Evolutionary conservation across 805 yeast genomes (phyloP), one percentile per base, ranked within the genome.

Genomic region (Pichia sporocuriosa): DNA sequence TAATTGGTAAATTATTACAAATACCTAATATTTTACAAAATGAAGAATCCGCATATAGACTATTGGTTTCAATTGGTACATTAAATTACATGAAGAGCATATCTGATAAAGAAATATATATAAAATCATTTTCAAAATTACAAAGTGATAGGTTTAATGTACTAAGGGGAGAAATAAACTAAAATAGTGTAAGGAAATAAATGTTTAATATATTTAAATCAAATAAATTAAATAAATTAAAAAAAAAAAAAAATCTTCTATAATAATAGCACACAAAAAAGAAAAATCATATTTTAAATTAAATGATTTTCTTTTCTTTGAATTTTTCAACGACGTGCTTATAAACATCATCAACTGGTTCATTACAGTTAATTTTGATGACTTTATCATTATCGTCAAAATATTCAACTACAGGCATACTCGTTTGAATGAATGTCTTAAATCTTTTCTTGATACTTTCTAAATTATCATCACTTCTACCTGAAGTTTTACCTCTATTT

Each of bases 401-500:
- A 61, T 85, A 77, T 41, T 89, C 84, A 34, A 93, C 86, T 13
- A 93, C 97, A 4, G 98, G 98, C 85, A 82, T 82, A 50, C 90
- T 80, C 4, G 97, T 88, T 35, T 87, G 94, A 32, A 80, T 61
- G 55, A 90, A 90, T 11, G 90, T 83, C 54, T 69, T 76, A 69
- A 90, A 90, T 62, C 98, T 77, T 68, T 93, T 89, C 57, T 73
- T 79, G 61, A 93, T 89, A 49, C 90, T 79, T 59, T 89, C 97
- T 43, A 83, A 74, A 63, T 90, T 90, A 61, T 90, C 98, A 62
- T 90, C 98, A 22, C 84, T 60, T 61, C 98, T 79, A 26, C 98
- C 98, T 55, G 93, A 81, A 12, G 96, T 90, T 69, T 90, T 84
- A 24, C 96, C 96, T 63, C 98, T 78, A 63, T 87, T 84, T 45